Evolutionary conservation across 495 filamentous ascomycete genomes (phyloP).

Genomic region (Tuber melanosporum): DNA sequence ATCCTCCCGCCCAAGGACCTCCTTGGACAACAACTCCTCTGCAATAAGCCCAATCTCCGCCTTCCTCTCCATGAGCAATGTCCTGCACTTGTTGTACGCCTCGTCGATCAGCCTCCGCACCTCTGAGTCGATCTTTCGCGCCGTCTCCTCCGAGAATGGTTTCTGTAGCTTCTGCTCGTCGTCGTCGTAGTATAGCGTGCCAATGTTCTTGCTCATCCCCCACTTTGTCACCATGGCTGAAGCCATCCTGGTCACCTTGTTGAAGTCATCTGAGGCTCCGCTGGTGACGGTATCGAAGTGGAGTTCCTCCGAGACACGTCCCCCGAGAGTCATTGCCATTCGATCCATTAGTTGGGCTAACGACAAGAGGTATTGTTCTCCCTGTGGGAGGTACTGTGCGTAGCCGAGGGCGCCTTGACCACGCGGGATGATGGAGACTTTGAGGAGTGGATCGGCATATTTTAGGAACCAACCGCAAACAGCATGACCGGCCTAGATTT

Average conservation of each 20-base stretch:
- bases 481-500: slow-evolving; percentile 69
- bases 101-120: slow-evolving; percentile 83
- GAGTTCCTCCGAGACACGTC: slow-evolving; percentile 87
- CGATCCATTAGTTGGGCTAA: slow-evolving; percentile 96
- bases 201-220: slow-evolving; percentile 92
- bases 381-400: slow-evolving; percentile 86
- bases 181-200: slow-evolving; percentile 83
- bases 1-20: slow-evolving; percentile 84
- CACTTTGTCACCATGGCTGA: slow-evolving; percentile 95
- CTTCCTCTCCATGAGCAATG: slow-evolving; percentile 77
- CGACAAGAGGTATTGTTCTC: slow-evolving; percentile 90
- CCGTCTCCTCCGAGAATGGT: slow-evolving; percentile 91
- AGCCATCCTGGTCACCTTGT: slow-evolving; percentile 94
- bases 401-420: slow-evolving; percentile 90
- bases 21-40: slow-evolving; percentile 86
- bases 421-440: slow-evolving; percentile 96
- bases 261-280: slow-evolving; percentile 93
- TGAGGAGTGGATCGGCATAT: slow-evolving; percentile 91
- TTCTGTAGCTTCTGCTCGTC: slow-evolving; percentile 69
- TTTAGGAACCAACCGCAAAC: slow-evolving; percentile 98
- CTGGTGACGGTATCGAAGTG: slow-evolving; percentile 94
- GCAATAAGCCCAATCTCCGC: slow-evolving; percentile 80
- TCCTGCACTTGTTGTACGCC: slow-evolving; percentile 83
- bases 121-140: slow-evolving; percentile 80
- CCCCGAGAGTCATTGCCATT: slow-evolving; percentile 98